Evolutionary conservation across 768 basidiomycete genomes (phyloP).

Genomic region (Sarcodon sp.): DNA sequence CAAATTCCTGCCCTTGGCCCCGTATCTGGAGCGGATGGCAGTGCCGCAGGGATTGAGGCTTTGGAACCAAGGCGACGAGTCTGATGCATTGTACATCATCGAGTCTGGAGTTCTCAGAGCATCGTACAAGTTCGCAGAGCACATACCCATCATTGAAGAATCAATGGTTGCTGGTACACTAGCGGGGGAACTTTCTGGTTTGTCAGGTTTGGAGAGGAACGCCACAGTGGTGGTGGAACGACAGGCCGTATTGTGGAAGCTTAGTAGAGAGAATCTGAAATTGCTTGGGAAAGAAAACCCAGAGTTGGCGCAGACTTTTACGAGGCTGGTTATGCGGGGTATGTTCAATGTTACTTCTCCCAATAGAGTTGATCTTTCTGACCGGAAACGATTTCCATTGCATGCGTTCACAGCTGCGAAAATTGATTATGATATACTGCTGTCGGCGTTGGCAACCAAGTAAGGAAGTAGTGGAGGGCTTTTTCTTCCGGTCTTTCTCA

Average conservation of each 20-base stretch:
- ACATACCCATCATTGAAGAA: conserved; percentile 60
- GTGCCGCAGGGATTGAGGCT: conserved; percentile 47
- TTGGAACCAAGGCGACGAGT: conserved; percentile 64
- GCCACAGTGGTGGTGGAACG: conserved; percentile 78
- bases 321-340: conserved; percentile 67
- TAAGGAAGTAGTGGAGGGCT: conserved; percentile 3
- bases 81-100: conserved; percentile 84
- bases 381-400: background rate
- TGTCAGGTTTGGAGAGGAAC: conserved; percentile 72
- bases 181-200: conserved; percentile 81
- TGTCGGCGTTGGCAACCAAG: conserved; percentile 40
- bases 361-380: conserved; percentile 1
- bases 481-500: no score
- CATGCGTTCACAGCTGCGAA: conserved; percentile 35
- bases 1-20: conserved; percentile 47
- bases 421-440: conserved; percentile 47
- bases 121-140: conserved; percentile 61
- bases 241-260: conserved; percentile 69
- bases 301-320: conserved; percentile 48
- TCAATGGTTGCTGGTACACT: conserved; percentile 91
- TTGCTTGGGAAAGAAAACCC: conserved; percentile 59
- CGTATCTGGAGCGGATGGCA: conserved; percentile 57
- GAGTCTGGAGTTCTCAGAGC: conserved; percentile 81
- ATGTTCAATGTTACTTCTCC: conserved; percentile 6
- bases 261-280: conserved; percentile 45